Base-by-base conservation (phyloP, 2,329 filamentous ascomycete genomes). In the Cladophialophora carrionii region DNA sequence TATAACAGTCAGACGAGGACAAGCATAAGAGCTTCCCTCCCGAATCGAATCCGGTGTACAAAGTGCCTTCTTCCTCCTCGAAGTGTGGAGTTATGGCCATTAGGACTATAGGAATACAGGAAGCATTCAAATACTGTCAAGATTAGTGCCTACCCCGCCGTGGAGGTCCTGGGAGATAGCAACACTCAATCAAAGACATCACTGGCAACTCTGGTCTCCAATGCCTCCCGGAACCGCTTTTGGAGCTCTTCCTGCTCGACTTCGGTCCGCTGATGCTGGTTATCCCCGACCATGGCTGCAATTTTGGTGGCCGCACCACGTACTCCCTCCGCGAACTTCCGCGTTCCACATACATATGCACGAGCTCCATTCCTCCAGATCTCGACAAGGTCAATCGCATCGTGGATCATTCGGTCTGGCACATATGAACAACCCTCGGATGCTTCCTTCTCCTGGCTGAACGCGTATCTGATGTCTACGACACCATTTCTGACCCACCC, bases 281-380 rank as follows among this genome's bases (percentile, higher is more conserved):
- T 49, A 7, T 68, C 57, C 32, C 71, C 62, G 32, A 63, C 67
- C 52, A 75, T 71, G n/a, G 78, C 67, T 12, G 73, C 73, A 17
- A 80, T 75, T 31, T 68, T 54, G 41, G 76, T 73, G 7, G 76
- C 73, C 2, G 77, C 76, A 6, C 77, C 77, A 63, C 79, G 77
- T 17, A 86, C 77, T 0, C 77, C 82, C 58, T 81, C 79, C 22
- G 82, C 82, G 1, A 86, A 78, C n/a, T 76, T 78, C 4, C 80
- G 77, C 51, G 84, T 85, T 3, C 89, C 88, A 72, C 88, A 91
- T 1, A 90, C 82, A 71, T 85, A 90, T 0, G 89, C 76, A 71
- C 83, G 84, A 0, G 87, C 83, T 0, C 81, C 82, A 7, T 74
- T 68, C 0, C 79, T 75, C 64, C 82, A 84, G 29, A 85, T 68